A percentile compares a stretch with the other conserved stretches of the same genome.
phyloP scores from a whole-genome alignment of 2,329 filamentous ascomycete genomes.

The Colletotrichum eremochloae region DNA sequence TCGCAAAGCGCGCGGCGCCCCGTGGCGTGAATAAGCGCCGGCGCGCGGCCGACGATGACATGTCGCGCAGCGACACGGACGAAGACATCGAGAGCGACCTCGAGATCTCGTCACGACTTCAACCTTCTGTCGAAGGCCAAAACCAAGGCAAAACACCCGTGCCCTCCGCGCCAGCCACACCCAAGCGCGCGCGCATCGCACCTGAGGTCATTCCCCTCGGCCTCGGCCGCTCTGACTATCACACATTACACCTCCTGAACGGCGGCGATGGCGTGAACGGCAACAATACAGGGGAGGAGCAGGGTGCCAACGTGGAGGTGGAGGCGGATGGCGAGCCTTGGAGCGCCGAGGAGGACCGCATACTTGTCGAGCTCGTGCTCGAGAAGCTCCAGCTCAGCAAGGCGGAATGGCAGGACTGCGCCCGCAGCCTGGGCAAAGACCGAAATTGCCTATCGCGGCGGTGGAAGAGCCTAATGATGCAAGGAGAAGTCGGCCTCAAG shows the following conservation, averaged over 20 bases:
- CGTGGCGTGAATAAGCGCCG: slow-evolving; percentile 68
- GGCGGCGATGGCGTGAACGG: slow-evolving; percentile 47
- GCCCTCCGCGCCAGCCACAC: slow-evolving; percentile 62
- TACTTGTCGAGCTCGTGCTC: slow-evolving; percentile 76
- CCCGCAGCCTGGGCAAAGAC: slow-evolving; percentile 72
- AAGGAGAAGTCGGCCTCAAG: slow-evolving; percentile 72
- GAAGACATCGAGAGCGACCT: slow-evolving; percentile 54
- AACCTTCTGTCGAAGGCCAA: slow-evolving; percentile 4
- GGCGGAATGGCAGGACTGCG: slow-evolving; percentile 77
- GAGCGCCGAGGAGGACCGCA: slow-evolving; percentile 74
- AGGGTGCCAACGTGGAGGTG: slow-evolving; percentile 56
- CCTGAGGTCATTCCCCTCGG: slow-evolving; percentile 72
- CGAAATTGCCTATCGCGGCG: slow-evolving; percentile 67
- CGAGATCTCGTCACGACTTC: slow-evolving; percentile 48
- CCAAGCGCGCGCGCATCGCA: slow-evolving; percentile 71
- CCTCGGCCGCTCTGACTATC: slow-evolving; percentile 70
- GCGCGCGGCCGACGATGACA: slow-evolving; percentile 61
- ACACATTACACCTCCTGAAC: slow-evolving; percentile 59
- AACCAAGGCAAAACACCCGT: slow-evolving; percentile 42
- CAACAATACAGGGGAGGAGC: slow-evolving; percentile 28
- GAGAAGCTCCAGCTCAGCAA: slow-evolving; percentile 75
- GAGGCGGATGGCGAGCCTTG: slow-evolving; percentile 65
- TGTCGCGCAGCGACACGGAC: slow-evolving; percentile 55
- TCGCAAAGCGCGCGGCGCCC: slow-evolving; percentile 64
- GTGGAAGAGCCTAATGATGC: slow-evolving; percentile 73